These are phyloP conservation scores for Mariannaea sp. DNA, from an alignment of 2,329 filamentous ascomycete genomes.

Conservation along the genomic window DNA sequence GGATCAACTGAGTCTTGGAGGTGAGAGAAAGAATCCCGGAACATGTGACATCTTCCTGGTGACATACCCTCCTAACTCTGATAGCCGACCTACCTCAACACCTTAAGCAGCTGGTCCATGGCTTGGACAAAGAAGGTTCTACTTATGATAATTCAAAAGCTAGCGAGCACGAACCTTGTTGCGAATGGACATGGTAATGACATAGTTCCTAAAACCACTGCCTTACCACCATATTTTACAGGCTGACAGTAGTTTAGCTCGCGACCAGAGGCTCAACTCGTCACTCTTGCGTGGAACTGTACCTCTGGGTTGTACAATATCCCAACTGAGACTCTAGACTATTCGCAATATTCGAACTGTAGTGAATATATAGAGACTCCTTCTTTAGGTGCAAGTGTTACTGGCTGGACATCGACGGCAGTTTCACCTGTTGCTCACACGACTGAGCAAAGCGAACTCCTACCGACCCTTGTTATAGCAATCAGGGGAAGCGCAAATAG, in stretches of 20 bases:
- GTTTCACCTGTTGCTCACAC: background rate
- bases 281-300: constrained; percentile 30
- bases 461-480: constrained; percentile 28
- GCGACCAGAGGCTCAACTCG: constrained; percentile 21
- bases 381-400: constrained; percentile 24
- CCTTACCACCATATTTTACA: too few relatives aligned
- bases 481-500: constrained; percentile 30
- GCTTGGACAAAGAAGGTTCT: constrained; percentile 31
- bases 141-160: constrained; percentile 30
- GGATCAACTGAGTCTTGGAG: constrained; percentile 5
- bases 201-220: background rate
- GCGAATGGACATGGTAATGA: constrained; percentile 29
- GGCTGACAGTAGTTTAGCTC: constrained; percentile 10
- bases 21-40: constrained; percentile 2
- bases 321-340: constrained; percentile 12
- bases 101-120: constrained; percentile 24
- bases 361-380: constrained; percentile 13
- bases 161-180: constrained; percentile 10
- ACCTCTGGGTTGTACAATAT: constrained; percentile 23
- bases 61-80: background rate
- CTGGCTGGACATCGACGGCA: constrained; percentile 24
- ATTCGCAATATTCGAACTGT: constrained; percentile 17
- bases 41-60: background rate
- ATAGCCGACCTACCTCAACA: constrained; percentile 21
- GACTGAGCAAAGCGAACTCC: background rate